Conservation (phyloP, 2,329 filamentous ascomycete genomes). For the Penicillium sp. region DNA sequence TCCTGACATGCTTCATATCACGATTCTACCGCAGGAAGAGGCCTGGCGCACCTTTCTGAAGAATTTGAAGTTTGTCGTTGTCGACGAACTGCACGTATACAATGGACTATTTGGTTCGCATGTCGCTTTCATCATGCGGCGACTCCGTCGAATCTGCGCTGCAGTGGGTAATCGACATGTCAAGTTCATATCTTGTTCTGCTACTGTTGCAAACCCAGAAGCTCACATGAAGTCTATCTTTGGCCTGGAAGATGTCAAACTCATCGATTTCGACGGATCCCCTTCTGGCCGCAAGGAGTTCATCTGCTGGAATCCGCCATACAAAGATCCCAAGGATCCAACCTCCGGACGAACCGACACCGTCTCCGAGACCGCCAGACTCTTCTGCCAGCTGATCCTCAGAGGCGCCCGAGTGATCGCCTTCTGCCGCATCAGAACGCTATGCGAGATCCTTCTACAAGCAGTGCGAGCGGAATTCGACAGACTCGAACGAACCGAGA, state of each 20-base stretch:
- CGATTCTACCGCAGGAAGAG: slow-evolving; percentile 87
- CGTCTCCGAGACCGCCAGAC: slow-evolving; percentile 76
- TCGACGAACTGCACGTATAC: slow-evolving; percentile 91
- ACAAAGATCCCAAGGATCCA: slow-evolving; percentile 81
- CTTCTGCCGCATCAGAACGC: slow-evolving; percentile 82
- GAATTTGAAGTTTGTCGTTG: slow-evolving; percentile 85
- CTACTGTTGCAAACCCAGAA: slow-evolving; percentile 88
- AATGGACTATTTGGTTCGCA: slow-evolving; percentile 93
- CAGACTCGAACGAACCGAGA: slow-evolving; percentile 68
- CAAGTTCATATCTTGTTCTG: slow-evolving; percentile 92
- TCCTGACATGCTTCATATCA: slow-evolving; percentile 95
- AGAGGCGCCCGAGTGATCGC: slow-evolving; percentile 88
- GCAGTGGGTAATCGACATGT: slow-evolving; percentile 81
- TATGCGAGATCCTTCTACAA: slow-evolving; percentile 79
- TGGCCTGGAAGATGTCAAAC: slow-evolving; percentile 71
- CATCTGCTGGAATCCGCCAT: slow-evolving; percentile 96
- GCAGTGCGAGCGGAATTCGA: slow-evolving; percentile 76
- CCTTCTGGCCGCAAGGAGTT: slow-evolving; percentile 93
- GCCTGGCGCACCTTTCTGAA: slow-evolving; percentile 84
- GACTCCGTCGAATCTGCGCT: slow-evolving; percentile 80
- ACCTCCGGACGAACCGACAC: slow-evolving; percentile 80
- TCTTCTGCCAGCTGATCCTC: slow-evolving; percentile 86
- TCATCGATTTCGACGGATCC: slow-evolving; percentile 89
- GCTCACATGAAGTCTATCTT: slow-evolving; percentile 95
- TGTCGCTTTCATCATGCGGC: slow-evolving; percentile 89